Percentiles rank a stretch among this genome's conserved stretches.
These are phyloP conservation scores for Colletotrichum abscissum DNA, from an alignment of 2,329 filamentous ascomycete species.

Conservation along the genomic window DNA sequence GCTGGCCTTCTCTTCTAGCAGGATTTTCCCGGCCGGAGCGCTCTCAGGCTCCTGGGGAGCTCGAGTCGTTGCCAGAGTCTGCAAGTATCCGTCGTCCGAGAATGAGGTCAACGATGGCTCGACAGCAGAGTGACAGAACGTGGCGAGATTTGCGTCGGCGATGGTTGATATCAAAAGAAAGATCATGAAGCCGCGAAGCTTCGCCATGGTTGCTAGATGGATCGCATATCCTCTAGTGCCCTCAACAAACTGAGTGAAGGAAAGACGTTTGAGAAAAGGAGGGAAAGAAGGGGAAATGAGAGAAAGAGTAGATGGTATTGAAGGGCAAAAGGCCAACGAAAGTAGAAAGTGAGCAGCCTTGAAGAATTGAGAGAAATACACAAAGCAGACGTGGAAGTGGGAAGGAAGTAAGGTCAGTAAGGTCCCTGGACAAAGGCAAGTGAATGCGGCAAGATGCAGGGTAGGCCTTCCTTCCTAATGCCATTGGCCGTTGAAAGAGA, in stretches of 20 bases:
- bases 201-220: constrained; percentile 4
- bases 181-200: neutral
- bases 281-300: neutral
- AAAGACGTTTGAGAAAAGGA: neutral
- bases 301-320: neutral
- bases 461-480: neutral
- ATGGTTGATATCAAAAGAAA: neutral
- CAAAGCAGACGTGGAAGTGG: neutral
- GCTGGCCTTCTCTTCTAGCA: neutral
- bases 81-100: neutral
- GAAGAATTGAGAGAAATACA: neutral
- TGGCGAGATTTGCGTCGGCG: neutral
- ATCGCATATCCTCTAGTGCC: neutral
- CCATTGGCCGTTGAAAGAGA: neutral
- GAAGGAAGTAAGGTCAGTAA: neutral
- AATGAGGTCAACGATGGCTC: neutral
- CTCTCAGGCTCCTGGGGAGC: neutral
- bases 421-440: too few relatives aligned
- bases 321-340: neutral
- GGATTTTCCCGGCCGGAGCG: neutral
- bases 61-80: neutral
- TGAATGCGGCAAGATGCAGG: neutral
- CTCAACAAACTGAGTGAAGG: neutral
- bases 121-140: neutral
- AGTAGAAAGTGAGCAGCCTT: neutral